These are phyloP conservation scores for Ascochyta rabiei DNA, from an alignment of 2,329 filamentous ascomycete species.

Conservation along the genomic window DNA sequence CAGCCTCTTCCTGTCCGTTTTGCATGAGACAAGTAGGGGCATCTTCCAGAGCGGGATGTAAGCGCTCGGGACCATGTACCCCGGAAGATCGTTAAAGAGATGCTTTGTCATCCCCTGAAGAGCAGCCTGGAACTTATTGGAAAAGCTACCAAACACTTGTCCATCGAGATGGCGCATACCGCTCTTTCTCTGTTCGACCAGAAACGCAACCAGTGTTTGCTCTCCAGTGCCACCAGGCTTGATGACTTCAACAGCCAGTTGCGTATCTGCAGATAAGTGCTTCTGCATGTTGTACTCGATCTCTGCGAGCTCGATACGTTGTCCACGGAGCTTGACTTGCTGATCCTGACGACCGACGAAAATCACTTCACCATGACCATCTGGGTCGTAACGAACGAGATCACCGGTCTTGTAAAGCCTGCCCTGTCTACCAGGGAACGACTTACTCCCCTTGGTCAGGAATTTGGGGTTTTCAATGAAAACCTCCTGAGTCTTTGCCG, in stretches of 20 bases:
- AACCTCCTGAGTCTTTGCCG: conserved; percentile 44
- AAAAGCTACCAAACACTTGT: conserved; percentile 40
- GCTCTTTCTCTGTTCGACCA: conserved; percentile 40
- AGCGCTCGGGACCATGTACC: conserved; percentile 46
- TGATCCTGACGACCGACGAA: conserved; percentile 48
- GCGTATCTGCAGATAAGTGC: conserved; percentile 45
- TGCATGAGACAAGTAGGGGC: conserved; percentile 44
- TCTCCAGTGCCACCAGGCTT: conserved; percentile 42
- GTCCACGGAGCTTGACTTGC: conserved; percentile 51
- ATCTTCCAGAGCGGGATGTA: conserved; percentile 47
- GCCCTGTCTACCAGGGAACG: conserved; percentile 60
- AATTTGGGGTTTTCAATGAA: conserved; percentile 61
- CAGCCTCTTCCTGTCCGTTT: conserved; percentile 45
- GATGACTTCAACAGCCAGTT: conserved; percentile 59
- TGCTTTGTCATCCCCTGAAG: conserved; percentile 39
- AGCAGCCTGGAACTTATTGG: conserved; percentile 36
- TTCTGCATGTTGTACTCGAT: conserved; percentile 51
- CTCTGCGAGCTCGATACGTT: conserved; percentile 48
- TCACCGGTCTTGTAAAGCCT: conserved; percentile 44
- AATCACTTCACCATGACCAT: conserved; percentile 42
- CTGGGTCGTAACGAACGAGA: conserved; percentile 57
- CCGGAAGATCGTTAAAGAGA: conserved; percentile 36
- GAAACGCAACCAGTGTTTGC: conserved; percentile 43
- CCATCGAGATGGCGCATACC: conserved; percentile 40
- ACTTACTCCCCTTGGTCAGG: conserved; percentile 64